Evolutionary conservation across 148 eudicot species (phyloP).

Genomic region (Cornus kousa): DNA sequence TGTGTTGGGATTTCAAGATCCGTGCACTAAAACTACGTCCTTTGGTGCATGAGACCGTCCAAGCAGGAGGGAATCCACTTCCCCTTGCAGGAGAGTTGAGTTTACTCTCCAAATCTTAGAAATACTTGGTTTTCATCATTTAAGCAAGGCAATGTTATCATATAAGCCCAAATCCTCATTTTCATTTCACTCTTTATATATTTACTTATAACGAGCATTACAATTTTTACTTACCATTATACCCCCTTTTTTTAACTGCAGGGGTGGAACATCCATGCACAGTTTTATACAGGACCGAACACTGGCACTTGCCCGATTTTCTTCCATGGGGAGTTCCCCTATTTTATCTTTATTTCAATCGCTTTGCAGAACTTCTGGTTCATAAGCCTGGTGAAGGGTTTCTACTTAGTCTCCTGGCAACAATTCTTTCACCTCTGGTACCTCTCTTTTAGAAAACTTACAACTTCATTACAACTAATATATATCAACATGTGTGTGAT

Average conservation of each 20-base stretch:
- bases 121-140: background rate
- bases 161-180: too few species aligned
- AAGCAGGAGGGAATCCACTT: too few species aligned
- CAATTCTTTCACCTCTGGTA: constrained; percentile 32
- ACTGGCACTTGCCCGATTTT: constrained; percentile 16
- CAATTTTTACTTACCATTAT: background rate
- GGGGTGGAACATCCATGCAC: constrained; percentile 17
- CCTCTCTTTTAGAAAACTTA: background rate
- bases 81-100: too few species aligned
- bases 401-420: constrained; percentile 18
- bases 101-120: background rate
- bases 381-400: constrained; percentile 40
- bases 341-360: constrained; percentile 11
- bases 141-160: background rate
- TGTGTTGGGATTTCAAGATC: too few species aligned
- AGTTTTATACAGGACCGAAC: constrained; percentile 15
- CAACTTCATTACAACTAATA: background rate
- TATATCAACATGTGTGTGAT: background rate
- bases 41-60: too few species aligned
- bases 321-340: constrained; percentile 2
- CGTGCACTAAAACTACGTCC: too few species aligned
- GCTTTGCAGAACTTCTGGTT: constrained; percentile 34
- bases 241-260: too few species aligned
- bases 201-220: background rate
- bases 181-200: too few species aligned